Conservation (phyloP, 352 stramenopile genomes). For the Blastocystis hominis region DNA sequence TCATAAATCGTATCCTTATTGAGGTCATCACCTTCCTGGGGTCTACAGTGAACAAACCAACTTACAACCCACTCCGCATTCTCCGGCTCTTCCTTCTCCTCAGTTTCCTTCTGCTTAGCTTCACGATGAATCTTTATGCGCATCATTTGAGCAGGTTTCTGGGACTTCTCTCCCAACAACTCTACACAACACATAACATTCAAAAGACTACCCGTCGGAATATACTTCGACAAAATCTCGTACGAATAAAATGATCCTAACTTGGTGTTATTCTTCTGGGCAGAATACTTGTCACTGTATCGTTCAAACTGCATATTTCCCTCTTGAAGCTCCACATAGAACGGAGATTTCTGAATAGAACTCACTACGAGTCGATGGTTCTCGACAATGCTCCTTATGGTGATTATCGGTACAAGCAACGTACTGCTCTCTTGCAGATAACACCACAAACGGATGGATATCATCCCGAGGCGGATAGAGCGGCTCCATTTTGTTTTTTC, state of each 20-base stretch:
- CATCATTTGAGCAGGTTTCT: not conserved
- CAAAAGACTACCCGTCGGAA: constrained; percentile 9
- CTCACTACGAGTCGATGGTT: not conserved
- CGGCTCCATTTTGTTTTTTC: constrained; percentile 6
- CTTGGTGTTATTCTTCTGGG: constrained; percentile 24
- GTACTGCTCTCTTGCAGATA: not conserved
- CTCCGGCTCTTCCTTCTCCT: constrained; percentile 9
- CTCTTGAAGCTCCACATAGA: constrained; percentile 26
- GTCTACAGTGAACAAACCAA: not conserved
- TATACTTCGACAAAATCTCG: constrained; percentile 42
- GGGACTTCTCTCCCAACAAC: constrained; percentile 16
- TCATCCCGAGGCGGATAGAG: not conserved
- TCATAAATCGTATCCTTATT: constrained; percentile 29
- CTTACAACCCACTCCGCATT: not conserved
- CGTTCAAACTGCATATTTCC: constrained; percentile 10
- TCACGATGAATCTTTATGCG: not conserved
- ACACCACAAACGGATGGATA: not conserved
- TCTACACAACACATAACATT: not conserved
- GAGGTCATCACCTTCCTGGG: constrained; percentile 26
- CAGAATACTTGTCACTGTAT: constrained; percentile 36
- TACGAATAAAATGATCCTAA: constrained; percentile 34
- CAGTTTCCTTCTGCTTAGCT: not conserved
- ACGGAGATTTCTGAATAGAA: constrained; percentile 31
- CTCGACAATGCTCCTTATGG: not conserved
- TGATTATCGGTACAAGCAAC: too few relatives aligned